These are phyloP conservation scores for Lophiostoma macrostomum DNA, from an alignment of 495 filamentous ascomycete genomes.

Conservation along the genomic window DNA sequence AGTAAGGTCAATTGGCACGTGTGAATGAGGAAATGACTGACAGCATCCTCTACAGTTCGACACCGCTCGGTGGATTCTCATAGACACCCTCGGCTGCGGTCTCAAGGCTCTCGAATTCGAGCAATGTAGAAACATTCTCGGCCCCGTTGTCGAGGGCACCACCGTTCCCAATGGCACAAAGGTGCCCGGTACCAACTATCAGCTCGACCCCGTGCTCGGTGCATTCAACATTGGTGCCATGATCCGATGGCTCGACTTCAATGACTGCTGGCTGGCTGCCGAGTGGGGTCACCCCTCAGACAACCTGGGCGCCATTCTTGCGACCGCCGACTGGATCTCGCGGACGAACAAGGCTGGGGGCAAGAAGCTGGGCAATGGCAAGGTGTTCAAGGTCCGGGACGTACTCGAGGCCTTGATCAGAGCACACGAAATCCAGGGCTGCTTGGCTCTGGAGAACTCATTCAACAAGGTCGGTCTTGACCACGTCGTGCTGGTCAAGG, in stretches of 20 bases:
- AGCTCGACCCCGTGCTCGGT: slow-evolving; percentile 90
- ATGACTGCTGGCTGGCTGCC: slow-evolving; percentile 98
- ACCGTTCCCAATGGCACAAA: slow-evolving; percentile 88
- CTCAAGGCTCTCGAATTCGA: slow-evolving; percentile 93
- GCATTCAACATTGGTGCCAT: slow-evolving; percentile 99
- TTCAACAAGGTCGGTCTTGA: slow-evolving; percentile 98
- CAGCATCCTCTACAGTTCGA: slow-evolving; percentile 64
- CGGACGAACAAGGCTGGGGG: slow-evolving; percentile 91
- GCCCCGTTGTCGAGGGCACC: slow-evolving; percentile 89
- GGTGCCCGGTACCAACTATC: slow-evolving; percentile 88
- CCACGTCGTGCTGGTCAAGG: slow-evolving; percentile 97
- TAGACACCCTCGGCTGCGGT: slow-evolving; percentile 95
- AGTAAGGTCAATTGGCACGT: slow-evolving; percentile 51
- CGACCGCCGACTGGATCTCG: slow-evolving; percentile 94
- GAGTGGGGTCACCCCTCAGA: slow-evolving; percentile 99
- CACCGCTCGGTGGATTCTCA: slow-evolving; percentile 58
- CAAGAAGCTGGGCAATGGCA: slow-evolving; percentile 76
- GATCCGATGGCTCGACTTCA: slow-evolving; percentile 99
- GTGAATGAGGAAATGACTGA: slow-evolving; percentile 12
- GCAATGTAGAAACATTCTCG: slow-evolving; percentile 90
- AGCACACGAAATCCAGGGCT: slow-evolving; percentile 98
- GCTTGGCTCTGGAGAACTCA: slow-evolving; percentile 92
- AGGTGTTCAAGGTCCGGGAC: slow-evolving; percentile 79
- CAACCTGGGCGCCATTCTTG: slow-evolving; percentile 92
- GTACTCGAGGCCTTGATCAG: slow-evolving; percentile 99